phyloP scores from a whole-genome alignment of 2,329 filamentous ascomycete species.

The Aspergillus ibericus region DNA sequence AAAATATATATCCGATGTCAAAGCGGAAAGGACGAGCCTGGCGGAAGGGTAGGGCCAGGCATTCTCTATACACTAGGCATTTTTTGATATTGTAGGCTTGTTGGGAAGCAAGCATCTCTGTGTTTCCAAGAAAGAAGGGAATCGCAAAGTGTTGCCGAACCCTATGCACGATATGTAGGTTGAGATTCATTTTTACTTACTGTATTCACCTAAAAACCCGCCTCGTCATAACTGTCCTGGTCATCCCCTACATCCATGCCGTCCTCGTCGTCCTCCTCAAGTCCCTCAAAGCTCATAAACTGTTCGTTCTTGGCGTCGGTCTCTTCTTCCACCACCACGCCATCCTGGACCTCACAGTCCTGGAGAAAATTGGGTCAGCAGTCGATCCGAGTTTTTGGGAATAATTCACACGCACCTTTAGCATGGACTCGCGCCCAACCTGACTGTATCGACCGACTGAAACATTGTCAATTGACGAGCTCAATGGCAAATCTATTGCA shows the following conservation, averaged over 20 bases:
- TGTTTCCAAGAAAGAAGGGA: too few species aligned
- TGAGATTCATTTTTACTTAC: too few species aligned
- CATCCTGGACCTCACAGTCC: constrained; percentile 89
- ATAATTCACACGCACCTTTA: constrained; percentile 47
- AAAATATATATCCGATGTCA: too few species aligned
- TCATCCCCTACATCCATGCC: background rate
- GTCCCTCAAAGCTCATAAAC: constrained; percentile 57
- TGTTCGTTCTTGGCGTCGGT: constrained; percentile 64
- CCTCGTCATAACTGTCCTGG: background rate
- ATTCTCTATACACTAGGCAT: too few species aligned
- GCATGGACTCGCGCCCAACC: constrained; percentile 75
- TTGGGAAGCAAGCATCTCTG: too few species aligned
- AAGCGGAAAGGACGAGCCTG: too few species aligned
- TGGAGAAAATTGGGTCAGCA: constrained; percentile 26
- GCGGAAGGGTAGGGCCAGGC: too few species aligned
- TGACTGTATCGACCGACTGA: constrained; percentile 71
- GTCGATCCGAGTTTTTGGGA: fast-evolving
- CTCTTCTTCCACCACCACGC: constrained; percentile 76
- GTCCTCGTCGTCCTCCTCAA: constrained; percentile 38
- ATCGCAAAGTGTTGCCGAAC: too few species aligned
- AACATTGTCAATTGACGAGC: background rate
- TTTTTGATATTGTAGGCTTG: too few species aligned
- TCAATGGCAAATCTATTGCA: background rate
- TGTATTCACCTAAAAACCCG: background rate
- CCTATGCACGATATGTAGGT: too few species aligned